Percentiles rank a stretch among this genome's conserved stretches.
Conservation (phyloP, 2,329 filamentous ascomycete species). For the Lasiodiplodia gonubiensis region DNA sequence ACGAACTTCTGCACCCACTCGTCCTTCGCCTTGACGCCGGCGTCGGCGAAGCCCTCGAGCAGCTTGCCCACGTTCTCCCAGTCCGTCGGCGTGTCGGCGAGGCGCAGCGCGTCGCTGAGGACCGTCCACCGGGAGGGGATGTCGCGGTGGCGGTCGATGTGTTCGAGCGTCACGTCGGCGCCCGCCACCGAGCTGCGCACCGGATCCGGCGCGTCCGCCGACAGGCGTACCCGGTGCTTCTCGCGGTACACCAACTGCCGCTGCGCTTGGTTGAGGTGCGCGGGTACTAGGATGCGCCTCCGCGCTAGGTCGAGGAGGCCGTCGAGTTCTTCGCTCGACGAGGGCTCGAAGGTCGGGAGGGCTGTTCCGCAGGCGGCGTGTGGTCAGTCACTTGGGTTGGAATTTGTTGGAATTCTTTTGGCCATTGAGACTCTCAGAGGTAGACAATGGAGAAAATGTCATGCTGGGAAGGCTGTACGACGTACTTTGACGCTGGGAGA, state of each 20-base stretch:
- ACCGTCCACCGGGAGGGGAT: constrained; percentile 32
- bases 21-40: constrained; percentile 31
- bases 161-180: constrained; percentile 42
- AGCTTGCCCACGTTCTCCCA: constrained; percentile 45
- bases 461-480: background rate
- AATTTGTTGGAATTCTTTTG: background rate
- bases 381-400: constrained; percentile 40
- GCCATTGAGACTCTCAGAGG: background rate
- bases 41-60: constrained; percentile 40
- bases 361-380: constrained; percentile 30
- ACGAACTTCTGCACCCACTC: constrained; percentile 34
- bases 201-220: constrained; percentile 42
- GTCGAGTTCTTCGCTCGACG: constrained; percentile 50
- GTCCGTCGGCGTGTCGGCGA: constrained; percentile 33
- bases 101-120: constrained; percentile 21
- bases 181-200: constrained; percentile 49
- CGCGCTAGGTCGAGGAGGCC: constrained; percentile 49
- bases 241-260: constrained; percentile 50
- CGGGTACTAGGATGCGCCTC: constrained; percentile 52
- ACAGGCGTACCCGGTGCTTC: constrained; percentile 49
- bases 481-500: constrained; percentile 39
- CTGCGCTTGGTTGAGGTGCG: constrained; percentile 50
- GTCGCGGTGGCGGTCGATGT: constrained; percentile 38
- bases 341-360: constrained; percentile 42
- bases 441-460: background rate